Evolutionary conservation across 495 filamentous ascomycete genomes (phyloP), one percentile per base, ranked within the genome.

Genomic region (Neurospora sp.): DNA sequence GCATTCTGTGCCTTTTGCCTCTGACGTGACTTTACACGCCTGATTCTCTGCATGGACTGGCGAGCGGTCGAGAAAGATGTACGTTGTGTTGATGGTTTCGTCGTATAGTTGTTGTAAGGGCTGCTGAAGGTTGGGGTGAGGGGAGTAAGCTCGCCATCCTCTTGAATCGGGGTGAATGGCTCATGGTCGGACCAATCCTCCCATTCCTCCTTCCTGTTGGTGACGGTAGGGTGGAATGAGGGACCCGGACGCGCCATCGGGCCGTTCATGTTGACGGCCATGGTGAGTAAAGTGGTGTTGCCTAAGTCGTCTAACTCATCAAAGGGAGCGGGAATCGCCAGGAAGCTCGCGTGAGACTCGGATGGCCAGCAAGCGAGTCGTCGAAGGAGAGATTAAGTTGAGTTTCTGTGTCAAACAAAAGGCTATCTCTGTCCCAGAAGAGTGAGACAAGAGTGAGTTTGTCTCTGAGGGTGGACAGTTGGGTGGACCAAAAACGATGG

Each of bases 1-100:
- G 83, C 84, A 72, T 87, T 90, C 73, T 87, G 87, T 3, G 83
- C 85, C 73, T 83, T 86, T 78, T 88, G 85, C 69, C 86, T 80
- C 9, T 79, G 79, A 42, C 78, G 83, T 6, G 85, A 88, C 74
- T 82, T 86, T 14, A 83, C 76, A 41, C 86, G 79, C 16, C 61
- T 78, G 35, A 81, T 73, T 71, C 75, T 83, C 35, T 80, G 80
- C 1, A 81, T 75, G 0, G 82, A 82, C 61, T 79, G 76, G 44
- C 80, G 76, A 37, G 75, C 73, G 68, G 74, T 20, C 38, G 77
- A 68, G 22, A 68, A 70, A 14, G 79, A 76, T 8, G 75, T 68
- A 27, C 74, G 69, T 35, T 73, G 72, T 59, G 68, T 37, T 72
- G 72, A 37, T 73, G 53, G 53, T 65, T 65, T 65, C 7, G 70